Conservation (phyloP, 257 asterid genomes). For the Jasminum sambac region DNA sequence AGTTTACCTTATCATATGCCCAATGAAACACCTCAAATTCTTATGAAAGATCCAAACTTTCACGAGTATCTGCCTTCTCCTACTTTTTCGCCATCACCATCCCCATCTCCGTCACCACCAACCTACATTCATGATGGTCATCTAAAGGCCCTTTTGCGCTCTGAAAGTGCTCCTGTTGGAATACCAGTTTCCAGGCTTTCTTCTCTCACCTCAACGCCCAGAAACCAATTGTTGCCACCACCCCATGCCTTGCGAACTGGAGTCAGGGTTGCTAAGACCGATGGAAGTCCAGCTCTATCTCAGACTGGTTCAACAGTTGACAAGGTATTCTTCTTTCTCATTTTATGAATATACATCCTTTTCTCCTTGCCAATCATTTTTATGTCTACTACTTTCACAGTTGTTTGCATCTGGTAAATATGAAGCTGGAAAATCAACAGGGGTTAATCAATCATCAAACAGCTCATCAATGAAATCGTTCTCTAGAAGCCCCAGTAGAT, state of each 20-base stretch:
- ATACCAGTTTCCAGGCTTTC: constrained; percentile 58
- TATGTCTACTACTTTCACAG: constrained; percentile 36
- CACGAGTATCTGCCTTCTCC: constrained; percentile 77
- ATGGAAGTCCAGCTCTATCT: constrained; percentile 39
- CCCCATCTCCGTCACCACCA: constrained; percentile 84
- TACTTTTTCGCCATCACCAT: constrained; percentile 42
- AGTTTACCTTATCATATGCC: constrained; percentile 47
- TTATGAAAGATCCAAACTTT: constrained; percentile 46
- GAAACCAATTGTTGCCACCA: constrained; percentile 50
- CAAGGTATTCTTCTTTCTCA: constrained; percentile 45
- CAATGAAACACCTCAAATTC: constrained; percentile 44
- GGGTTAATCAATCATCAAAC: constrained; percentile 39
- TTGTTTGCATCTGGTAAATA: constrained; percentile 42
- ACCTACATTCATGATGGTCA: constrained; percentile 37
- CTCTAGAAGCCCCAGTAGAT: constrained; percentile 66
- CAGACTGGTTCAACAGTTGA: constrained; percentile 48
- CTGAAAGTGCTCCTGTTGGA: constrained; percentile 81
- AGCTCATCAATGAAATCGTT: constrained; percentile 58
- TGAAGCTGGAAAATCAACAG: constrained; percentile 44
- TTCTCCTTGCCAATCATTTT: neutral
- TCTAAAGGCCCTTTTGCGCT: constrained; percentile 56
- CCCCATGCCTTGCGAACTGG: constrained; percentile 50
- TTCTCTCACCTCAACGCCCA: constrained; percentile 41
- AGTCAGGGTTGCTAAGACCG: constrained; percentile 33
- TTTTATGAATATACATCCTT: constrained; percentile 8